These are phyloP conservation scores for Luzula sylvatica DNA, from an alignment of 176 grass and related monocot genomes.

Conservation along the genomic window DNA sequence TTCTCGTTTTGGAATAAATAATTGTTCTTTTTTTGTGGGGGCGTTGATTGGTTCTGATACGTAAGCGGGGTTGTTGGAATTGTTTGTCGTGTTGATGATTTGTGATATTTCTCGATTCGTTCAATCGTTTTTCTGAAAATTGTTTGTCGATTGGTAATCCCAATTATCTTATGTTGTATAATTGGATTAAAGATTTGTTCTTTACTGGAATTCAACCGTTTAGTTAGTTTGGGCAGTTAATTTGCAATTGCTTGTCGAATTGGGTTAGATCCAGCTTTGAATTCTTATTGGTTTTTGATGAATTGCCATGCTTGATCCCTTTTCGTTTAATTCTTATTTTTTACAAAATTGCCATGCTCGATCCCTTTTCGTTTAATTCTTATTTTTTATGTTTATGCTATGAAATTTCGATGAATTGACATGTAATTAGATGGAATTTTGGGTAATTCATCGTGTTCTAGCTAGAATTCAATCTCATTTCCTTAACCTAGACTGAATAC, in stretches of 20 bases:
- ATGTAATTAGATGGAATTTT: too few species aligned
- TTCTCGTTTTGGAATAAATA: background rate
- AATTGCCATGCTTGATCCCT: background rate
- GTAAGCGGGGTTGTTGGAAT: too few species aligned
- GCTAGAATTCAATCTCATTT: too few species aligned
- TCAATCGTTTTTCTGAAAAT: too few species aligned
- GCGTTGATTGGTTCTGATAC: too few species aligned
- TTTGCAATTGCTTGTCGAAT: constrained; percentile 4
- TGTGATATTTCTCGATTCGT: too few species aligned
- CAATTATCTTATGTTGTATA: background rate
- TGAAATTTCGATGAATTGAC: too few species aligned
- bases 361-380: background rate
- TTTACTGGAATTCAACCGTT: background rate
- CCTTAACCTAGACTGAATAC: too few species aligned
- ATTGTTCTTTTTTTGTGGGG: background rate
- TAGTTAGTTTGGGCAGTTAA: background rate
- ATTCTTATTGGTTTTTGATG: background rate
- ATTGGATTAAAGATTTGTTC: background rate
- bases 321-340: background rate
- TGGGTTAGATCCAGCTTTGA: constrained; percentile 16
- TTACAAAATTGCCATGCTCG: background rate
- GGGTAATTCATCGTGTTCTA: too few species aligned
- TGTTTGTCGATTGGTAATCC: background rate
- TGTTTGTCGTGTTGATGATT: too few species aligned
- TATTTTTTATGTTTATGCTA: too few species aligned